Base-by-base conservation (phyloP, 1,284 basidiomycete species). In the Rhodotorula glutinis region DNA sequence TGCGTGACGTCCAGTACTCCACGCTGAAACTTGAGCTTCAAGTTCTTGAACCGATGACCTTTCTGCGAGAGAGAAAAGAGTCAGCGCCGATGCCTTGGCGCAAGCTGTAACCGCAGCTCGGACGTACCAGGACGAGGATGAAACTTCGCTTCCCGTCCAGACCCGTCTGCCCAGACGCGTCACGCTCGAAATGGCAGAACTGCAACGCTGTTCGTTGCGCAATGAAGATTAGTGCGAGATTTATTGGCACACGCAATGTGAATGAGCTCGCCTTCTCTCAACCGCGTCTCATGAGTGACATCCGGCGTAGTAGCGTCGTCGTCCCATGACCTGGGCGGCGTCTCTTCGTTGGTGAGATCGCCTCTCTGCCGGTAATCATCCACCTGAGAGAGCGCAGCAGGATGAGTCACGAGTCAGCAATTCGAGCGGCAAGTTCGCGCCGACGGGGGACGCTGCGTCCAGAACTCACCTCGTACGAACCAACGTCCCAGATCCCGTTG, bases 391-490 rank as follows among this genome's bases (percentile, higher is more conserved):
- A 25, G 3, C 8, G 1, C 8, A 27, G 13, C 0, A 13, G 17
- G 19, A 19, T n/a, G n/a, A n/a, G 2, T 29, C 27, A 44, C 17
- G 3, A 27, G 27, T 3, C 4, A 16, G 10, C 9, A 10, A 10
- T 7, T n/a, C n/a, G n/a, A n/a, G n/a, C n/a, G n/a, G n/a, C n/a
- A n/a, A n/a, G n/a, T n/a, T n/a, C n/a, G n/a, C n/a, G n/a, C n/a
- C n/a, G n/a, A n/a, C n/a, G n/a, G n/a, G n/a, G n/a, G n/a, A n/a
- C n/a, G n/a, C n/a, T n/a, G n/a, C n/a, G n/a, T n/a, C n/a, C n/a
- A n/a, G n/a, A n/a, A 25, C 43, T 57, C 23, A 67, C 65, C 46
- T 21, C 55, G 54, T 70, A 70, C 11, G 38, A 41, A n/a, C 65
- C 69, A 13, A 67, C 8, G 53, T 70, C 69, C 53, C 57, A 63